These are phyloP conservation scores for Posidonia australis DNA, from an alignment of 106 monocot species.

Conservation along the genomic window DNA sequence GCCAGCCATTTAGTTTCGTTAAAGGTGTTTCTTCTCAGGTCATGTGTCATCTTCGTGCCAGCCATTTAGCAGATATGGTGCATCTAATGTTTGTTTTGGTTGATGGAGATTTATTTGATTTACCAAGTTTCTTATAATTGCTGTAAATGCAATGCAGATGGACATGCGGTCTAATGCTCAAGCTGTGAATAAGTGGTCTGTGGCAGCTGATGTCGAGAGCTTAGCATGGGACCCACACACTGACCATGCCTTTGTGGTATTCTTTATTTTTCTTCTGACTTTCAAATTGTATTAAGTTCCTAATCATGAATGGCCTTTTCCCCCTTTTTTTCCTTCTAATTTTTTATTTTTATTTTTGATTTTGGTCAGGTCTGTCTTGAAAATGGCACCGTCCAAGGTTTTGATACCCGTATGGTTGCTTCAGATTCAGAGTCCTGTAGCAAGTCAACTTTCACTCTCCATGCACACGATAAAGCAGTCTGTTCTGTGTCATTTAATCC, in stretches of 20 bases:
- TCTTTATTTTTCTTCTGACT: not conserved
- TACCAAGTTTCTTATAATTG: too few relatives aligned
- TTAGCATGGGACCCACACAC: conserved; percentile 81
- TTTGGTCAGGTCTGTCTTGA: conserved; percentile 69
- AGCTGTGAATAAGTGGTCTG: conserved; percentile 40
- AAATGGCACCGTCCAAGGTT: conserved; percentile 88
- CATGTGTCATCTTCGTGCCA: too few relatives aligned
- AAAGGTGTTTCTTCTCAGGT: too few relatives aligned
- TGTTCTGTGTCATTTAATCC: conserved; percentile 61
- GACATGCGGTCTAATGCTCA: conserved; percentile 46
- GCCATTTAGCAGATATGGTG: too few relatives aligned
- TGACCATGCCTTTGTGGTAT: conserved; percentile 69
- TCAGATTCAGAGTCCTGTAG: conserved; percentile 33
- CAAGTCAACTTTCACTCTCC: conserved; percentile 56
- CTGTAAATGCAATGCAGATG: conserved; percentile 29
- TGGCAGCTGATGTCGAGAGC: conserved; percentile 77
- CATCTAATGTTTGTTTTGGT: not conserved
- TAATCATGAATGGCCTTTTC: not conserved
- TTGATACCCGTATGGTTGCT: conserved; percentile 51
- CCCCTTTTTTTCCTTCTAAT: not conserved
- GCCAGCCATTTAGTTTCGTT: too few relatives aligned
- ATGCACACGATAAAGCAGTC: conserved; percentile 84
- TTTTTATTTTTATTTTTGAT: not conserved
- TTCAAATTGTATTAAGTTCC: not conserved
- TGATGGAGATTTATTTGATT: not conserved